Evolutionary conservation across 2,329 filamentous ascomycete genomes (phyloP), one percentile per base, ranked within the genome.

Genomic region (Lecanosticta acicola): DNA sequence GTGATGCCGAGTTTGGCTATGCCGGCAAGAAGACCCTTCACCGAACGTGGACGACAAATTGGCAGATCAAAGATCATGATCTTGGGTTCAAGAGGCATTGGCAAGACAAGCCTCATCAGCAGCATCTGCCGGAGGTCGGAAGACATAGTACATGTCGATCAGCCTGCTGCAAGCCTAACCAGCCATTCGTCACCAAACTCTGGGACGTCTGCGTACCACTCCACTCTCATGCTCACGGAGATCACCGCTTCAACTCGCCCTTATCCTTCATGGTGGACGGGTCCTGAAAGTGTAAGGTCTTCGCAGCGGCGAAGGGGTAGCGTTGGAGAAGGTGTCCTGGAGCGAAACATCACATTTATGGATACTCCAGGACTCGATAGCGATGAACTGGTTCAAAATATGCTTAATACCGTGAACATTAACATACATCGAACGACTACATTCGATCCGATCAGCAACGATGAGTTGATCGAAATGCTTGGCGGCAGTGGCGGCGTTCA

Each of bases 1-100:
- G 87, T 98, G 49, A 98, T 98, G 93, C 93, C 93, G 3, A 95
- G 89, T 61, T 84, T 98, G 59, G 83, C 80, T 51, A 93, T 98
- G 79, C 91, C 93, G 3, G 85, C 81, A 50, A 81, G 93, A 40
- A 78, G 89, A 41, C 90, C 90, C 0, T 97, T 97, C 65, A 96
- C 93, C 0, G 81, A 85, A n/a, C 78, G 79, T 38, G 93, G 93
- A 13, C 91, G 85, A 69, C 77, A 77, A 26, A 78, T 97, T 64
- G 91, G 91, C 1, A 83, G 87, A 58, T 73, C 97, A 44, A 97
- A 94, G 70, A 73, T 97, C n/a, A 73, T 97, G 53, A 74, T 97
- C 45, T 85, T 88, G 41, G 93, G 93, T 21, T 79, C 81, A 60
- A 77, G 80, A 60, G 87, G 88, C 84, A 74, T 55, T 38, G 93